Percentiles rank a stretch among this genome's conserved stretches.
phyloP scores from a whole-genome alignment of 2,329 filamentous ascomycete genomes.

The Aspergillus thermomutatus region DNA sequence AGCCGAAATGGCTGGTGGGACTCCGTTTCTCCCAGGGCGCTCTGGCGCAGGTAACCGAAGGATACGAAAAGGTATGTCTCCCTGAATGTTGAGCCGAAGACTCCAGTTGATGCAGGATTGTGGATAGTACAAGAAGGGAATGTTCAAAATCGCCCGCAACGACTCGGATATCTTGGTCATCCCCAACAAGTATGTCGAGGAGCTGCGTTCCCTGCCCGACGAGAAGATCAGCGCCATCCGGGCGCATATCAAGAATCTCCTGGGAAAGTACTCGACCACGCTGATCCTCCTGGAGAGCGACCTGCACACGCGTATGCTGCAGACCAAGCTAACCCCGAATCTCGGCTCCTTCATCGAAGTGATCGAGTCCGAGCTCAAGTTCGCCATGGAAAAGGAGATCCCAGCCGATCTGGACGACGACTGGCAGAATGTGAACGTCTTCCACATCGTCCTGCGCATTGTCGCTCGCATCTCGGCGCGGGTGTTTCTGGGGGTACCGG shows the following conservation, averaged over 20 bases:
- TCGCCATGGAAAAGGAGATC: constrained; percentile 14
- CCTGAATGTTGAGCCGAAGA: not conserved
- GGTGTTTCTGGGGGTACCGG: constrained; percentile 9
- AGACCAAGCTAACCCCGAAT: constrained; percentile 18
- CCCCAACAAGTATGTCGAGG: constrained; percentile 23
- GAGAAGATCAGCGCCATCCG: constrained; percentile 15
- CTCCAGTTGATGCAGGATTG: not conserved
- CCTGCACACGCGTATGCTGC: not conserved
- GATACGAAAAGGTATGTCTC: not conserved
- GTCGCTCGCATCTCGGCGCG: constrained; percentile 7
- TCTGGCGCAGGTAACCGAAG: not conserved
- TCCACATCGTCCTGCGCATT: constrained; percentile 3
- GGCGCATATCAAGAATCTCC: constrained; percentile 13
- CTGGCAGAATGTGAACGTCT: not conserved
- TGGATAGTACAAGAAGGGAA: constrained; percentile 9
- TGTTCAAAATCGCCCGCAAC: constrained; percentile 10
- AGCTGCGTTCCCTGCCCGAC: constrained; percentile 19
- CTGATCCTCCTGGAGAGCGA: not conserved
- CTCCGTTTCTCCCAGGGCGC: not conserved
- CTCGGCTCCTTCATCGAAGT: constrained; percentile 9
- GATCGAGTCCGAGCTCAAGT: constrained; percentile 16
- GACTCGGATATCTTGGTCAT: constrained; percentile 20
- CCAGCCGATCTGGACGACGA: not conserved
- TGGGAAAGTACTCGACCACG: not conserved
- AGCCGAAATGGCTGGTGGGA: not conserved